Base-by-base conservation (phyloP, 1,139 yeast genomes). In the Zygosaccharomyces sapae region DNA sequence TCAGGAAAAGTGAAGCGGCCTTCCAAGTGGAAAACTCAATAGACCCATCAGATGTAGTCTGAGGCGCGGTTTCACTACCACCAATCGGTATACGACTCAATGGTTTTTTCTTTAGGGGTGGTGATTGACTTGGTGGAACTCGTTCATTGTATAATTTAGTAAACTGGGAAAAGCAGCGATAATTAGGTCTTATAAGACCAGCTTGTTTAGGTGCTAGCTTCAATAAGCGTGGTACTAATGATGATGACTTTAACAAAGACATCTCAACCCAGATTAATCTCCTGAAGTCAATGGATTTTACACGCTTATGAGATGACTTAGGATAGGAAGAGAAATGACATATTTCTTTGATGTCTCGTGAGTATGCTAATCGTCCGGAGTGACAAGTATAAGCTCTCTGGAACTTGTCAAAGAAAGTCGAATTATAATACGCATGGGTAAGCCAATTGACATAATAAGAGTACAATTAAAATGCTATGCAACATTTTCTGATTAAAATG, bases 21-120 rank as follows among this genome's bases (percentile, higher is more conserved):
- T 85, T 86, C 96, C 96, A 88, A n/a, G 92, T 78, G 19, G 92
- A 79, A 65, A 86, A 83, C 55, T 86, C 92, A 45, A 85, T 67
- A 12, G 73, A 67, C 10, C 59, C 61, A 24, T 54, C 52, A 4
- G 62, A 53, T 36, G 66, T 54, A 56, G 66, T 65, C 52, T 65
- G 70, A 39, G 70, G 63, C 41, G 67, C 53, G 35, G 46, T 46
- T 56, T 77, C 34, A 58, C 77, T 57, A 59, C 83, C 74, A 59
- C 88, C 75, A 53, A 83, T 65, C 36, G 83, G 75, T 53, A 80
- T 71, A 62, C 86, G 59, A 55, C 77, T 73, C 51, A 75, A 55
- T 7, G 78, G 79, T 54, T 74, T 74, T 50, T 70, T 66, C 40
- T 44, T 49, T 13, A n/a, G 20, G 10, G 30, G 33, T 19, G 18